Base-by-base conservation (phyloP, 805 yeast species). In the Starmerella bombi region DNA sequence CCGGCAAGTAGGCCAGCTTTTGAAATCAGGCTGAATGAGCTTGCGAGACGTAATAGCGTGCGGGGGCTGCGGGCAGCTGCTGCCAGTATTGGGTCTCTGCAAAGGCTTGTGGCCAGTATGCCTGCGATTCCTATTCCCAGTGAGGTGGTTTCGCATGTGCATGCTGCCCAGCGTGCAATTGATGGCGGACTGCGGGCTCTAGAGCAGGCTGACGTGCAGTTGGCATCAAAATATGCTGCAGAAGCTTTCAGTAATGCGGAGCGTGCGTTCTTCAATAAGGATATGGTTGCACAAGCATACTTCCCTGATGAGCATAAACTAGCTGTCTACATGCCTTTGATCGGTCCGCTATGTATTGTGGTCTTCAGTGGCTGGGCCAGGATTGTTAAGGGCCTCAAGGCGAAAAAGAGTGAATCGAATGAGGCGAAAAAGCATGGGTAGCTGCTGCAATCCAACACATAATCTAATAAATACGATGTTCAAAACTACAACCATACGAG, bases 301-400 rank as follows among this genome's bases (percentile, higher is more conserved):
- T 84, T 86, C 66, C 97, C 98, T 0, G 88, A 81, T 48, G 96
- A 88, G 58, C 98, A 88, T 57, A 86, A 83, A 58, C 67, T 91
- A 54, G 97, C 98, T 0, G 94, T 91, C 1, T 91, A 85, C 50
- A 65, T 84, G 55, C 98, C 98, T 0, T 63, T 88, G 34, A 58
- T 86, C 27, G 97, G 97, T 0, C 98, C 98, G 1, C 64, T 85
- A 27, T 62, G 71, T 2, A 71, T 88, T 20, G 85, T 91, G 18
- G 56, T 64, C 25, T 22, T 58, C 3, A 38, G 59, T 28, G 65
- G 67, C 4, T 45, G 53, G 50, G 21, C 43, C 25, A 34, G 53
- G 12, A 16, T 42, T 17, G 19, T 25, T 40, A 42, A 44, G 35
- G 22, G 20, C 8, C 15, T 14, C 17, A 32, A 32, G 27, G 18